phyloP scores from a whole-genome alignment of 2,329 filamentous ascomycete species.

The Penicillium sp. region DNA sequence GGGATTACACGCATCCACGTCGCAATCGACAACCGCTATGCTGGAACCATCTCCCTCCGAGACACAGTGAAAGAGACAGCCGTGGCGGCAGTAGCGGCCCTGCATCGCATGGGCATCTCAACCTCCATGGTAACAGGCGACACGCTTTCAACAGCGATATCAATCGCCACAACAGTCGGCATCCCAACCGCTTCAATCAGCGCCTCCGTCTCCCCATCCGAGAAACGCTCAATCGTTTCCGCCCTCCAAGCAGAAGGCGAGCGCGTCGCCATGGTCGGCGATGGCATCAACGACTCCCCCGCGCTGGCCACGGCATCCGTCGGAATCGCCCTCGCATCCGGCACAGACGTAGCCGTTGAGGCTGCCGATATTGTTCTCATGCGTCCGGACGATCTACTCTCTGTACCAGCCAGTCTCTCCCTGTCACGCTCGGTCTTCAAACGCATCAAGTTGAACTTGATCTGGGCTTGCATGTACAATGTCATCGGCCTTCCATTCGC shows the following conservation, averaged over 20 bases:
- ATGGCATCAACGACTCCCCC: slow-evolving; percentile 97
- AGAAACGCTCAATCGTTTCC: slow-evolving; percentile 84
- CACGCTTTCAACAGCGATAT: slow-evolving; percentile 76
- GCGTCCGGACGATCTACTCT: slow-evolving; percentile 85
- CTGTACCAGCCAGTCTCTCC: slow-evolving; percentile 82
- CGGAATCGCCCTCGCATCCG: slow-evolving; percentile 87
- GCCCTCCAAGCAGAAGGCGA: slow-evolving; percentile 72
- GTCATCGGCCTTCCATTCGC: slow-evolving; percentile 87
- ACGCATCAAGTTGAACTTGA: slow-evolving; percentile 89
- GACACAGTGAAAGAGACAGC: slow-evolving; percentile 92
- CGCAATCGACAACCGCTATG: slow-evolving; percentile 77
- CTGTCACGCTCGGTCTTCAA: slow-evolving; percentile 82
- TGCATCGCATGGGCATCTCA: slow-evolving; percentile 80
- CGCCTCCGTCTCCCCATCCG: slow-evolving; percentile 83
- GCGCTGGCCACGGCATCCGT: slow-evolving; percentile 89
- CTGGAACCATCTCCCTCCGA: slow-evolving; percentile 78
- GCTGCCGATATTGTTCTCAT: slow-evolving; percentile 95
- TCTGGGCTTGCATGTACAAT: slow-evolving; percentile 94
- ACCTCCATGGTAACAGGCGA: slow-evolving; percentile 94
- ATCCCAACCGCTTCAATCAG: slow-evolving; percentile 74
- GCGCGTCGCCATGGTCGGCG: slow-evolving; percentile 92
- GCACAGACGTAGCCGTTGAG: slow-evolving; percentile 97
- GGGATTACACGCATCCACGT: slow-evolving; percentile 91
- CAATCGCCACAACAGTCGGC: slow-evolving; percentile 79
- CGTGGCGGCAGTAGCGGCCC: slow-evolving; percentile 73